These are phyloP conservation scores for Lipomyces spencermartinsiae DNA, from an alignment of 805 yeast species.

Conservation along the genomic window DNA sequence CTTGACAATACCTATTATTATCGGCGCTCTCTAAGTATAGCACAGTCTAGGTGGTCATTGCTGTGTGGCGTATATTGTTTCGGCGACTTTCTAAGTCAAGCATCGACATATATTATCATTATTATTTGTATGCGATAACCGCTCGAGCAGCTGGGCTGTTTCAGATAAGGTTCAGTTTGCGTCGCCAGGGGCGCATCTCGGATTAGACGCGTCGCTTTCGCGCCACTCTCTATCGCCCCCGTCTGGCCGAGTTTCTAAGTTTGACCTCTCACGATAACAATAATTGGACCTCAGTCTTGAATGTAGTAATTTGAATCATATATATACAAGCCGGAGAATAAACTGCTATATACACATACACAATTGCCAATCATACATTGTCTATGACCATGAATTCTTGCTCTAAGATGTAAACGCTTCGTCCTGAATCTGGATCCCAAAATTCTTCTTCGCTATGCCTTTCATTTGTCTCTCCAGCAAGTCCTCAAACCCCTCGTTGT, in stretches of 20 bases:
- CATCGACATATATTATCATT: no score
- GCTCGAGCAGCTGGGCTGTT: not conserved
- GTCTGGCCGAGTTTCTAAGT: no score
- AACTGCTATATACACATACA: not conserved
- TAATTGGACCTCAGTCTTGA: not conserved
- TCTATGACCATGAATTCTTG: no score
- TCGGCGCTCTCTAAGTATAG: no score
- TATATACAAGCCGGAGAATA: not conserved
- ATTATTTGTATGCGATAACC: not conserved
- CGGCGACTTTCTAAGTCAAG: not conserved
- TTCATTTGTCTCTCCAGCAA: constrained; percentile 50
- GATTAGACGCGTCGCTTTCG: no score
- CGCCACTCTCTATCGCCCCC: no score
- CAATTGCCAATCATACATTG: no score
- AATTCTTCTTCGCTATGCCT: constrained; percentile 23
- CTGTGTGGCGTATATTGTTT: not conserved
- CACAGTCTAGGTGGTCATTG: not conserved
- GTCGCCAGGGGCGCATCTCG: no score
- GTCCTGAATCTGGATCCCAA: constrained; percentile 26
- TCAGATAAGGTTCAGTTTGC: not conserved
- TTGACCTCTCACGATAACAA: no score
- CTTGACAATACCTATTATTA: no score
- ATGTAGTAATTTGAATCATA: not conserved
- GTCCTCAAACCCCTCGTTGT: constrained; percentile 52
- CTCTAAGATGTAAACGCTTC: constrained; percentile 18